Conservation (phyloP, 495 filamentous ascomycete genomes). For the Aspergillus cristatus region DNA sequence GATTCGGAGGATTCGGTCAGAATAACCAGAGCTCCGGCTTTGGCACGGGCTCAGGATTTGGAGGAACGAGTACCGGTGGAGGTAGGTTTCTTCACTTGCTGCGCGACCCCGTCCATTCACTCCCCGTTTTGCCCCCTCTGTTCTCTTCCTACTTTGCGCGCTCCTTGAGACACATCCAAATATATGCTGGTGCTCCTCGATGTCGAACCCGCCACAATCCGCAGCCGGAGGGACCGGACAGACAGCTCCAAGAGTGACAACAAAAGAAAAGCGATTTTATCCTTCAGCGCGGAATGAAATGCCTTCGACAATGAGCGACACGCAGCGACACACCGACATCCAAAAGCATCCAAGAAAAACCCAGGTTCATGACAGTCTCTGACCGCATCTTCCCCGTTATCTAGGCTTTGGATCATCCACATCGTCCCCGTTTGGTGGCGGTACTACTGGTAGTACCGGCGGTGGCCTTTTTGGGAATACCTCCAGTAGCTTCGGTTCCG, state of each 20-base stretch:
- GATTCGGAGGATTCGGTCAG: constrained; percentile 50
- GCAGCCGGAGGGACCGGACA: constrained; percentile 13
- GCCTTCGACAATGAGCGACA: constrained; percentile 22
- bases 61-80: constrained; percentile 30
- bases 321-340: too few relatives aligned
- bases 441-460: constrained; percentile 21
- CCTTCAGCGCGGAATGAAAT: too few relatives aligned
- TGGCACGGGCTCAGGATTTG: constrained; percentile 31
- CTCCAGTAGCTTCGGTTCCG: constrained; percentile 46
- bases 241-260: too few relatives aligned
- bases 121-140: constrained; percentile 10
- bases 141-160: constrained; percentile 9
- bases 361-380: constrained; percentile 30
- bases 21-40: constrained; percentile 48
- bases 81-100: constrained; percentile 37
- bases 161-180: too few relatives aligned
- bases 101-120: constrained; percentile 7
- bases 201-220: constrained; percentile 23
- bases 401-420: constrained; percentile 55
- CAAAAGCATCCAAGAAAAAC: constrained; percentile 37
- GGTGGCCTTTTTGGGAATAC: constrained; percentile 39
- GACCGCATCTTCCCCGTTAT: constrained; percentile 36
- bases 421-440: constrained; percentile 28
- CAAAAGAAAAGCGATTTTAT: too few relatives aligned
- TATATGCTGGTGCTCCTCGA: constrained; percentile 30